A percentile compares a stretch with the other conserved stretches of the same genome.
Evolutionary conservation across 768 basidiomycete genomes (phyloP).

Genomic region (Pisolithus sp.): DNA sequence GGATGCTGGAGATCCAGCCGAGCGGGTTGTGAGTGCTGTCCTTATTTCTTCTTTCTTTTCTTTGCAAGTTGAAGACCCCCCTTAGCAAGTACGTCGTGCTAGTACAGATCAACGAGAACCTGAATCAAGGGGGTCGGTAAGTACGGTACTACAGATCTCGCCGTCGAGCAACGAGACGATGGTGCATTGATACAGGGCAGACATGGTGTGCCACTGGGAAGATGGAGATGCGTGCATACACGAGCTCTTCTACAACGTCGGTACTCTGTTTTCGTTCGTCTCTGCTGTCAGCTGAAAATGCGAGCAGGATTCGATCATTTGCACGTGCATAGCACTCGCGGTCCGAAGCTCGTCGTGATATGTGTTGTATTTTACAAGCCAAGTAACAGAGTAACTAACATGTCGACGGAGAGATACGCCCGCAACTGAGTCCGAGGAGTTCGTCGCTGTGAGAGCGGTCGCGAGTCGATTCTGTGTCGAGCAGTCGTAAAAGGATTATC

Average conservation of each 20-base stretch:
- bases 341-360: slow-evolving; percentile 39
- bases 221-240: slow-evolving; percentile 72
- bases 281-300: slow-evolving; percentile 4
- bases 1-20: slow-evolving; percentile 80
- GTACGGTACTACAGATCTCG: slow-evolving; percentile 16
- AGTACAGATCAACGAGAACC: slow-evolving; percentile 80
- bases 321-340: slow-evolving; percentile 59
- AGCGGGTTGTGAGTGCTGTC: slow-evolving; percentile 64
- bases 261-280: slow-evolving; percentile 22
- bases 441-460: neutral
- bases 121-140: slow-evolving; percentile 80
- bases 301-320: slow-evolving; percentile 62
- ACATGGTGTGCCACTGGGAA: slow-evolving; percentile 85
- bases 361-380: neutral
- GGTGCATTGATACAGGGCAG: slow-evolving; percentile 45
- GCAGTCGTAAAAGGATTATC: neutral
- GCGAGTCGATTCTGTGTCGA: too few species aligned
- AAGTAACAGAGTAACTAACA: neutral
- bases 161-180: slow-evolving; percentile 2
- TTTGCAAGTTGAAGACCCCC: slow-evolving; percentile 7
- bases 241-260: slow-evolving; percentile 74
- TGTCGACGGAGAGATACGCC: neutral
- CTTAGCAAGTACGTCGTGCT: slow-evolving; percentile 80
- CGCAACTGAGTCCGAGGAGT: neutral
- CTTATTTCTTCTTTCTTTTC: neutral